Percentiles rank a stretch among this genome's conserved stretches.
Evolutionary conservation across 257 asterid genomes (phyloP).

Genomic region (Solanum neorickii): DNA sequence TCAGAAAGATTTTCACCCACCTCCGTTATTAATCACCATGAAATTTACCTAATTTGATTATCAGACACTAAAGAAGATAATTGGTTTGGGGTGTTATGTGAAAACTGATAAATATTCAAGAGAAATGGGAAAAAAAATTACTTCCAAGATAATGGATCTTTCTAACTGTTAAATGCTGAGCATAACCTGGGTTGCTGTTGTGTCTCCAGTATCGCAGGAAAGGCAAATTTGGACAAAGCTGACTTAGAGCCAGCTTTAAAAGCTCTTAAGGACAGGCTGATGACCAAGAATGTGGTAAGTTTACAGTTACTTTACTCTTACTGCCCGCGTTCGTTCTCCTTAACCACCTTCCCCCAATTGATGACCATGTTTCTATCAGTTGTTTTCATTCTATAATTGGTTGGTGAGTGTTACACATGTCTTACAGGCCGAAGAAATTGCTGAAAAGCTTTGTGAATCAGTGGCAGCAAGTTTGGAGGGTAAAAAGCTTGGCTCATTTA

Average conservation of each 20-base stretch:
- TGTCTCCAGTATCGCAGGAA: constrained; percentile 70
- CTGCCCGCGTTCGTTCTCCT: background rate
- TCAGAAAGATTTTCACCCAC: background rate
- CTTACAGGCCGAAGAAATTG: constrained; percentile 93
- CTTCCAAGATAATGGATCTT: background rate
- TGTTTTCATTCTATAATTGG: background rate
- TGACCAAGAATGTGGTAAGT: constrained; percentile 98
- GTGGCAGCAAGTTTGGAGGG: constrained; percentile 98
- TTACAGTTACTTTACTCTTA: background rate
- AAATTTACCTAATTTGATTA: background rate
- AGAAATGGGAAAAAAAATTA: background rate
- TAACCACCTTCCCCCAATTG: background rate
- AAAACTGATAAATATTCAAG: background rate
- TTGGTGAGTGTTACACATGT: background rate
- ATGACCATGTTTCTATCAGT: background rate
- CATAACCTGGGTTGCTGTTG: background rate
- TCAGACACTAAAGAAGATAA: background rate
- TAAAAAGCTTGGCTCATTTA: constrained; percentile 75
- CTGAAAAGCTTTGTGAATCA: constrained; percentile 94
- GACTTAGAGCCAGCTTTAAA: constrained; percentile 89
- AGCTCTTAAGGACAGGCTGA: constrained; percentile 95
- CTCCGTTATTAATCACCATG: background rate
- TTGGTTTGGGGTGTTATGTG: background rate
- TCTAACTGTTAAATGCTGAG: background rate
- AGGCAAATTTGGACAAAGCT: constrained; percentile 79